Evolutionary conservation across 768 basidiomycete genomes (phyloP).

Genomic region (Pulveroboletus sp.): DNA sequence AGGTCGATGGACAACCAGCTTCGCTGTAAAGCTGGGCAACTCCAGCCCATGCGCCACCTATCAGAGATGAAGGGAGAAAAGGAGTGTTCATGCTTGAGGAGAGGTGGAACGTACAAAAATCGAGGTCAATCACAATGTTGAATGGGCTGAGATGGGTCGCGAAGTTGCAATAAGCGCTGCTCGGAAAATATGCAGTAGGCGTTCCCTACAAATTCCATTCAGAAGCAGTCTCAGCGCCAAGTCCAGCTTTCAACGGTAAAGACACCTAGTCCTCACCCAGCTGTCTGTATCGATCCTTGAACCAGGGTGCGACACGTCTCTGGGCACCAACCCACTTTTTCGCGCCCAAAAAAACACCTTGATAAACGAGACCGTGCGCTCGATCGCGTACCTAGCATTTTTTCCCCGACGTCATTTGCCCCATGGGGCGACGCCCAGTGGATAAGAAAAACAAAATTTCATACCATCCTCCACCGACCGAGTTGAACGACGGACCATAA

Average conservation of each 20-base stretch:
- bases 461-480: constrained; percentile 34
- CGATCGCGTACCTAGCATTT: constrained; percentile 34
- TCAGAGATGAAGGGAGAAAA: neutral
- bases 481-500: constrained; percentile 34
- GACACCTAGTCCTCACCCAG: constrained; percentile 20
- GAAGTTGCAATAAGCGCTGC: constrained; percentile 51
- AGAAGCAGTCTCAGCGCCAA: neutral
- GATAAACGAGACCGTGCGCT: constrained; percentile 30
- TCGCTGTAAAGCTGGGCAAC: constrained; percentile 10
- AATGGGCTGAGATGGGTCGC: constrained; percentile 47
- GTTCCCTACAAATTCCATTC: constrained; percentile 38
- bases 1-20: constrained; percentile 27
- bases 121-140: constrained; percentile 59
- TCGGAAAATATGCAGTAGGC: constrained; percentile 58
- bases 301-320: constrained; percentile 27
- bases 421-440: neutral
- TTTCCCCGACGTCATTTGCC: neutral
- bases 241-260: neutral
- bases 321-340: constrained; percentile 25
- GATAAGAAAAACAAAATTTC: neutral
- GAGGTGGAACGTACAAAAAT: constrained; percentile 19
- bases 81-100: too few species aligned
- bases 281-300: constrained; percentile 12
- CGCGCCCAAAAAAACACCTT: constrained; percentile 40
- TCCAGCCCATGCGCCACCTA: constrained; percentile 30